Conservation (phyloP, 2,329 filamentous ascomycete species). For the Hortaea werneckii region DNA sequence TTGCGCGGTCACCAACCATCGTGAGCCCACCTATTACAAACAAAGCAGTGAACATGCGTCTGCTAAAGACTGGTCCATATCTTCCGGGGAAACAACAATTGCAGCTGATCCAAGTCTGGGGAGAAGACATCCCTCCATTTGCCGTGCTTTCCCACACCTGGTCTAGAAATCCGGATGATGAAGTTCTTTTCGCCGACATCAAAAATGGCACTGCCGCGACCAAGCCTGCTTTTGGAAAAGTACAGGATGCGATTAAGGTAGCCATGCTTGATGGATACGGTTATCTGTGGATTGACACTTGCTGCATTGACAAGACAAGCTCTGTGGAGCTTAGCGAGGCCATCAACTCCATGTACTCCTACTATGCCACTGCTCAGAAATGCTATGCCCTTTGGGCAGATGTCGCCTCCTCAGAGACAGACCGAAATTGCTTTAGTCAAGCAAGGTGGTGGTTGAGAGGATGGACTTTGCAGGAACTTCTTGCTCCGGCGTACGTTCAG, state of each 20-base stretch:
- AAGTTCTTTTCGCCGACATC: slow-evolving; percentile 4
- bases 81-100: slow-evolving; percentile 3
- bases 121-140: slow-evolving; percentile 16
- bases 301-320: slow-evolving; percentile 10
- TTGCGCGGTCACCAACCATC: too few species aligned
- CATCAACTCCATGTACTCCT: slow-evolving; percentile 11
- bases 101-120: slow-evolving; percentile 4
- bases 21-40: neutral
- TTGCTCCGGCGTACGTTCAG: slow-evolving; percentile 7
- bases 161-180: slow-evolving; percentile 10
- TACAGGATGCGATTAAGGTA: slow-evolving; percentile 3
- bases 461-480: slow-evolving; percentile 13
- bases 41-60: slow-evolving; percentile 3
- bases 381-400: neutral
- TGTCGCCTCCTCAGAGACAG: neutral
- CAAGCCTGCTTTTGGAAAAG: slow-evolving; percentile 6
- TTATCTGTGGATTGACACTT: slow-evolving; percentile 2
- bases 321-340: slow-evolving; percentile 5
- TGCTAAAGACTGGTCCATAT: slow-evolving; percentile 4
- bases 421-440: too few species aligned
- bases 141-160: slow-evolving; percentile 27
- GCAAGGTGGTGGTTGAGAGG: neutral
- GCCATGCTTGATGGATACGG: slow-evolving; percentile 1
- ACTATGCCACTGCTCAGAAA: neutral
- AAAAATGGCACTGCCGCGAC: neutral